These are phyloP conservation scores for Mycena kentingensis DNA, from an alignment of 768 basidiomycete genomes.

Conservation along the genomic window DNA sequence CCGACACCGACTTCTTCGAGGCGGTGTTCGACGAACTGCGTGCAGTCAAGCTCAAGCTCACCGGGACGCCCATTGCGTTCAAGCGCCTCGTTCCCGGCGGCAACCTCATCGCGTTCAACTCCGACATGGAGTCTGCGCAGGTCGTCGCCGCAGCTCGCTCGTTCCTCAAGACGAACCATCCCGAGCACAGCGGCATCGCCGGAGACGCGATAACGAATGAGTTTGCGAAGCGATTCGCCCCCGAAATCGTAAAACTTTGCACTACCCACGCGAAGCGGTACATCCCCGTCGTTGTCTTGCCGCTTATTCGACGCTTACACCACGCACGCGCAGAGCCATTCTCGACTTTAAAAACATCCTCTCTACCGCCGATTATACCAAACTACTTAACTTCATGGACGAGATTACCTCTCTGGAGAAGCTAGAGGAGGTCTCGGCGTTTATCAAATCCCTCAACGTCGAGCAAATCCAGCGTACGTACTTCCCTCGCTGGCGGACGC, in stretches of 20 bases:
- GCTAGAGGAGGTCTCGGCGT: not conserved
- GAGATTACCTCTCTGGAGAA: not conserved
- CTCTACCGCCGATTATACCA: not conserved
- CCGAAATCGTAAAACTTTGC: slow-evolving; percentile 5
- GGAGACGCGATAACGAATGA: not conserved
- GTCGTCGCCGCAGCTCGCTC: slow-evolving; percentile 7
- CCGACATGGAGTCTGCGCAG: slow-evolving; percentile 14
- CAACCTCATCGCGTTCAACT: slow-evolving; percentile 5
- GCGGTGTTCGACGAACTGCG: slow-evolving; percentile 12
- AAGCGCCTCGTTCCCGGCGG: slow-evolving; percentile 9
- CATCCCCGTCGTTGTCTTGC: not conserved
- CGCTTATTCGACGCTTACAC: too few species aligned
- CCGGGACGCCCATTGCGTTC: slow-evolving; percentile 8
- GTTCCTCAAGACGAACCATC: not conserved
- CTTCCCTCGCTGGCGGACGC: not conserved
- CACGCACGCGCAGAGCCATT: not conserved
- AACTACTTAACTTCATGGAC: not conserved
- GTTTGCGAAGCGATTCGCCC: too few species aligned
- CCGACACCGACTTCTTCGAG: slow-evolving; percentile 7
- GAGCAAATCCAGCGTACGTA: not conserved
- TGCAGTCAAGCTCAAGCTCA: not conserved
- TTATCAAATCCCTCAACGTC: not conserved
- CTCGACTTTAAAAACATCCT: not conserved
- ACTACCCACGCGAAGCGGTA: slow-evolving; percentile 9
- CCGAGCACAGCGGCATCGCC: slow-evolving; percentile 1